Base-by-base conservation (phyloP, 2,329 filamentous ascomycete species). In the Colletotrichum liriopes region DNA sequence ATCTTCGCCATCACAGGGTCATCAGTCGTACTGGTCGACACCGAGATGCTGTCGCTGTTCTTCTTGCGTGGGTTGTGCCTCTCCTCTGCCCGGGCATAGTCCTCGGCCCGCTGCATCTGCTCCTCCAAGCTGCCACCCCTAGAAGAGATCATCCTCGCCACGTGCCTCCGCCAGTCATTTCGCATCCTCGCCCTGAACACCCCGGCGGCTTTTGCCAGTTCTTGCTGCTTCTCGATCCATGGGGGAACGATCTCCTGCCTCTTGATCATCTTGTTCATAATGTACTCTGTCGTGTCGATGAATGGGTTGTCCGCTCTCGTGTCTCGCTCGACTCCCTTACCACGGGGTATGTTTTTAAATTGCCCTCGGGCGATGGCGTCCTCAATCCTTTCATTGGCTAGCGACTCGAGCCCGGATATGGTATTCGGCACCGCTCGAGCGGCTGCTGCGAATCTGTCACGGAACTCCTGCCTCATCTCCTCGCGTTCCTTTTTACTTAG, bases 141-240 rank as follows among this genome's bases (percentile, higher is more conserved):
- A 71, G 93, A 93, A 1, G 95, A 87, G 75, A 98, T 97, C 76
- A 91, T 88, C 61, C 94, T 86, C 1, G 94, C 92, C 6, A 93
- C 94, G 81, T 97, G 94, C 45, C 95, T 88, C 79, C 90, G 91
- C 96, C 96, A 98, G 76, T 97, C 94, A 51, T 87, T 90, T 45
- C 95, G 87, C 73, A 98, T 79, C n/a, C 94, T 86, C 2, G 86
- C 83, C 2, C 96, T 89, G 79, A 99, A 98, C 1, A 87, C 86
- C 16, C 86, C 88, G 1, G 92, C 88, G 0, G 93, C 89, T 72
- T 90, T 91, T 14, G 91, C 88, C 7, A 98, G 85, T 77, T 98
- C 95, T 79, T 98, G 96, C 81, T 99, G 96, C 83, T 98, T 98
- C 82, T 99, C 96, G 72, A 99, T 98, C 96, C 96, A 99, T 0